Percentiles rank a stretch among this genome's conserved stretches.
These are phyloP conservation scores for Fragaria ananassa DNA, from an alignment of 306 rosid species.

Conservation along the genomic window DNA sequence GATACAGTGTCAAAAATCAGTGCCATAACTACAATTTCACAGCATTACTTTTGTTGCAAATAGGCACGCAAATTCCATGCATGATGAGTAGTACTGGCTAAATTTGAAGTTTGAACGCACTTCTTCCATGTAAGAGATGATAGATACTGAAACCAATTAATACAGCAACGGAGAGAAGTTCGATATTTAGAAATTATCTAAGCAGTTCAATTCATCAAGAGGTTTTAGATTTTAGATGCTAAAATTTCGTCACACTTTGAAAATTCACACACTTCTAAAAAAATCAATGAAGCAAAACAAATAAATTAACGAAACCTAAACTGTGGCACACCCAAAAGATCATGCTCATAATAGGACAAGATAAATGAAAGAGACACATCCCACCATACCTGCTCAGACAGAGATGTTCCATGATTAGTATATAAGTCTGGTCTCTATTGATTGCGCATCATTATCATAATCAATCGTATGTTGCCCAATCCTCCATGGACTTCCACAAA, in stretches of 20 bases:
- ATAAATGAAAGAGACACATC: too few relatives aligned
- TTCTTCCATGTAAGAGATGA: neutral
- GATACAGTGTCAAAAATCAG: neutral
- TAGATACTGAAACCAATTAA: neutral
- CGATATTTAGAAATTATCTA: neutral
- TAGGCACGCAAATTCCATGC: neutral
- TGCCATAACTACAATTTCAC: neutral
- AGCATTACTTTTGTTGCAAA: neutral
- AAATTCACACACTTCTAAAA: neutral
- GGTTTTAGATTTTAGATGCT: neutral
- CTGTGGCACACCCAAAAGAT: too few relatives aligned
- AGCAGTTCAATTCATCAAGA: neutral
- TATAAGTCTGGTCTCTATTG: too few relatives aligned
- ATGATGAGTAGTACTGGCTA: neutral
- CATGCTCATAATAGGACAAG: too few relatives aligned
- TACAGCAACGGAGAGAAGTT: too few relatives aligned
- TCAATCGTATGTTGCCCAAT: too few relatives aligned
- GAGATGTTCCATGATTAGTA: too few relatives aligned
- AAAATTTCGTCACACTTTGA: neutral
- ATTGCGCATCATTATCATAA: too few relatives aligned
- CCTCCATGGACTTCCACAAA: too few relatives aligned
- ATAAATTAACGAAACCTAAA: too few relatives aligned
- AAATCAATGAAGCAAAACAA: too few relatives aligned
- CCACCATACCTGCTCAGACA: too few relatives aligned
- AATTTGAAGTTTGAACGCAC: neutral